These are phyloP conservation scores for Aspergillus ochraceoroseus DNA, from an alignment of 2,329 filamentous ascomycete species.

Conservation along the genomic window DNA sequence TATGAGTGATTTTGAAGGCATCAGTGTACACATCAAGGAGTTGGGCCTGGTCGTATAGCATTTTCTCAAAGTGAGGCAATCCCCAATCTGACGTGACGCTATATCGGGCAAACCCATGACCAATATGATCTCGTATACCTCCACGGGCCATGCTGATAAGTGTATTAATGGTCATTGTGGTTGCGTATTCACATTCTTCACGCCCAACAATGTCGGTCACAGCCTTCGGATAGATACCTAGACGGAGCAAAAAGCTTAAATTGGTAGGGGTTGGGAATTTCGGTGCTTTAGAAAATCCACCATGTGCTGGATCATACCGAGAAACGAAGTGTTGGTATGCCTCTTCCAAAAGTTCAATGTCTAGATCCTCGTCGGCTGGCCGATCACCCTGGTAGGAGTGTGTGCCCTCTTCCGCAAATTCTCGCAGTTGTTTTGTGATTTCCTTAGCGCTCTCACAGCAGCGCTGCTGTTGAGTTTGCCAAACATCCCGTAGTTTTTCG, in stretches of 20 bases:
- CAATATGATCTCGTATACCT: conserved; percentile 69
- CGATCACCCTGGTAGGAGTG: conserved; percentile 43
- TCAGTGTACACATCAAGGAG: conserved; percentile 79
- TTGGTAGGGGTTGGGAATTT: conserved; percentile 91
- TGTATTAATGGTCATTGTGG: conserved; percentile 74
- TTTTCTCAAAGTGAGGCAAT: conserved; percentile 94
- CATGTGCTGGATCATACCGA: conserved; percentile 73
- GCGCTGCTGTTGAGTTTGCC: conserved; percentile 77
- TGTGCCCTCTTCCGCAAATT: conserved; percentile 85
- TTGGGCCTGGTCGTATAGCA: conserved; percentile 88
- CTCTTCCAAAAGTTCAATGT: conserved; percentile 87
- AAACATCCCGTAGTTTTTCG: conserved; percentile 67
- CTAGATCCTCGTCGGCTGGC: conserved; percentile 63
- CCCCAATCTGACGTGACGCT: conserved; percentile 91
- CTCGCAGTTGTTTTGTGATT: conserved; percentile 71
- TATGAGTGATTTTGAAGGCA: conserved; percentile 66
- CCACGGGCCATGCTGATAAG: conserved; percentile 71
- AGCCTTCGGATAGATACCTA: conserved; percentile 64
- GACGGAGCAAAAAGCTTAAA: conserved; percentile 71
- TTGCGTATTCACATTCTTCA: conserved; percentile 67
- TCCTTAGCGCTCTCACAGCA: conserved; percentile 79
- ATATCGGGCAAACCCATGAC: conserved; percentile 75
- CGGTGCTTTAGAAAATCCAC: conserved; percentile 73
- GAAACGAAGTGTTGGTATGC: conserved; percentile 73
- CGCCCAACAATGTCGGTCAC: conserved; percentile 85